Evolutionary conservation across 352 stramenopile species (phyloP).

Genomic region (Phytophthora foliorum): DNA sequence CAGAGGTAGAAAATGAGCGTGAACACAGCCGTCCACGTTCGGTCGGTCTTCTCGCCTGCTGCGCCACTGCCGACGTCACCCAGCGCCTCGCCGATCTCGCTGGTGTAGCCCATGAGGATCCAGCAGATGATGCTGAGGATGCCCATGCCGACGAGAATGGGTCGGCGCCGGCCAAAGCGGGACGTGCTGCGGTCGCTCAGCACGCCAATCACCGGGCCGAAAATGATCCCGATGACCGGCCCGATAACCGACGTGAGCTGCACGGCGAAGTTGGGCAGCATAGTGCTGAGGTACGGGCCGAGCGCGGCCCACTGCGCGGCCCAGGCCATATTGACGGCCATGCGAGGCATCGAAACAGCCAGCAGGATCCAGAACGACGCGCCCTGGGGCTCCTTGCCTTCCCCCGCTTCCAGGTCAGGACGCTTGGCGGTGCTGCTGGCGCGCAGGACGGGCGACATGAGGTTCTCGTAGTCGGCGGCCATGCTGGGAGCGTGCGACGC

Average conservation of each 20-base stretch:
- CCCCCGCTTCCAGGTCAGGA: constrained; percentile 23
- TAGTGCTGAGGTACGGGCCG: constrained; percentile 53
- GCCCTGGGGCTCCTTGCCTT: constrained; percentile 6
- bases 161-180: constrained; percentile 48
- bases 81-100: constrained; percentile 34
- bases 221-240: constrained; percentile 53
- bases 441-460: constrained; percentile 26
- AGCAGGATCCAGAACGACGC: constrained; percentile 48
- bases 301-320: constrained; percentile 59
- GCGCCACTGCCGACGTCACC: constrained; percentile 32
- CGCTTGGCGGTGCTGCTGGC: constrained; percentile 25
- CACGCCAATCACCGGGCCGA: constrained; percentile 46
- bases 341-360: constrained; percentile 51
- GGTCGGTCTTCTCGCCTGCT: constrained; percentile 31
- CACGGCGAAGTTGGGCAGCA: constrained; percentile 53
- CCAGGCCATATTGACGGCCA: constrained; percentile 69
- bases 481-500: neutral
- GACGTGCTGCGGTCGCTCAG: constrained; percentile 51
- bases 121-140: constrained; percentile 46
- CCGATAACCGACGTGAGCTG: constrained; percentile 59
- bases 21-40: constrained; percentile 41
- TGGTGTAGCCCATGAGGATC: constrained; percentile 47
- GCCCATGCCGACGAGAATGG: constrained; percentile 42
- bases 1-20: constrained; percentile 54
- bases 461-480: constrained; percentile 29